phyloP scores from a whole-genome alignment of 2,329 filamentous ascomycete genomes.

The Claviceps monticola region DNA sequence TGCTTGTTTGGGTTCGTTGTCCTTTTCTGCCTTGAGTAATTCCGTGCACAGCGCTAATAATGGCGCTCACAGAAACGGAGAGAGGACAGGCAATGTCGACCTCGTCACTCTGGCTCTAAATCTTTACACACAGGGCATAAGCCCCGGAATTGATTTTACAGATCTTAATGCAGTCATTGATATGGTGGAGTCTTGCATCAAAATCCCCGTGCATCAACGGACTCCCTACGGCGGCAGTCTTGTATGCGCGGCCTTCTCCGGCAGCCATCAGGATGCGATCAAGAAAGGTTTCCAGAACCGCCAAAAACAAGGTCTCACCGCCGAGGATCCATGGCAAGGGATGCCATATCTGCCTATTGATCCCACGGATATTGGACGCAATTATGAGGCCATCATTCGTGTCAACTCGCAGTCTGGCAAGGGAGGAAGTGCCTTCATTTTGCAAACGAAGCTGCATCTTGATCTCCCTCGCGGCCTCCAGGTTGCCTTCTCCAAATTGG shows the following conservation, averaged over 20 bases:
- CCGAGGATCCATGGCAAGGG: slow-evolving; percentile 57
- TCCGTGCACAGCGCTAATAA: not conserved
- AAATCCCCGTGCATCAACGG: slow-evolving; percentile 32
- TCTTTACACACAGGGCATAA: slow-evolving; percentile 84
- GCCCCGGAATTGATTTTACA: slow-evolving; percentile 79
- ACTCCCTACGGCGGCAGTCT: not conserved
- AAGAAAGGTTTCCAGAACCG: slow-evolving; percentile 77
- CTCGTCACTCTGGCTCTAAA: slow-evolving; percentile 86
- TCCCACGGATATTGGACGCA: slow-evolving; percentile 83
- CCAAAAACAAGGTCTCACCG: slow-evolving; percentile 40
- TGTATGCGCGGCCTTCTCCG: slow-evolving; percentile 72
- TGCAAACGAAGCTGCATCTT: slow-evolving; percentile 75
- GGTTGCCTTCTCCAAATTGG: slow-evolving; percentile 76
- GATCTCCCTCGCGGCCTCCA: slow-evolving; percentile 88
- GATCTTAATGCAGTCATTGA: slow-evolving; percentile 78
- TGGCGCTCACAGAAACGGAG: slow-evolving; percentile 51
- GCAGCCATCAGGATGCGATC: slow-evolving; percentile 89
- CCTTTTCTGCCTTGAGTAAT: not conserved
- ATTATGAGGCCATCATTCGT: slow-evolving; percentile 94
- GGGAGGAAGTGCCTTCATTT: slow-evolving; percentile 88
- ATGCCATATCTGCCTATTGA: slow-evolving; percentile 89
- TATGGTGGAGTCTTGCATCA: slow-evolving; percentile 81
- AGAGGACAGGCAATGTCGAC: slow-evolving; percentile 91
- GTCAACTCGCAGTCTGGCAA: slow-evolving; percentile 97
- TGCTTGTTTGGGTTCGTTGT: slow-evolving; percentile 44